Evolutionary conservation across 2,329 filamentous ascomycete genomes (phyloP).

Genomic region (Lecanoromycetidae sp.): DNA sequence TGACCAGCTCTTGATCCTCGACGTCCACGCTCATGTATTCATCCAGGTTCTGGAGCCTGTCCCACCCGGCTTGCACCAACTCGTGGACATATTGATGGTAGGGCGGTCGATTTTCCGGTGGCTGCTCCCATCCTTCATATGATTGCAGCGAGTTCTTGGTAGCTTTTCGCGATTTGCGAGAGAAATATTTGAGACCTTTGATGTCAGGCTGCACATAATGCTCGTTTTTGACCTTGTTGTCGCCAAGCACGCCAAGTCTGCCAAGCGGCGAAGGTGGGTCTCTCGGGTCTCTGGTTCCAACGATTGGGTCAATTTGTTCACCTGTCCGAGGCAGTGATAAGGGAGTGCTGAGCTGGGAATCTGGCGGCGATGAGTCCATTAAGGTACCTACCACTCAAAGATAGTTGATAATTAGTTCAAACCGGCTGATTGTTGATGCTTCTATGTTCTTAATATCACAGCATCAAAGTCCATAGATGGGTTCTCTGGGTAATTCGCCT

Average conservation of each 20-base stretch:
- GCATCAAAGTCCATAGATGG: no score
- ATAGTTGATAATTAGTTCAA: no score
- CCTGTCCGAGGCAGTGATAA: no score
- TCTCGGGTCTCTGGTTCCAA: no score
- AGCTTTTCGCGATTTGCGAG: neutral
- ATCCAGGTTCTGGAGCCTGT: slow-evolving; percentile 21
- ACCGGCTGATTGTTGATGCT: no score
- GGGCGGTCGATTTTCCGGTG: neutral
- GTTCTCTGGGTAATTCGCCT: no score
- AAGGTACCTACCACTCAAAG: no score
- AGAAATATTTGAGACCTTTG: neutral
- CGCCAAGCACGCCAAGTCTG: no score
- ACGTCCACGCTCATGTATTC: slow-evolving; percentile 19
- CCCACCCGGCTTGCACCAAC: slow-evolving; percentile 22
- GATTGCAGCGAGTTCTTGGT: neutral
- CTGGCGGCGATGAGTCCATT: neutral
- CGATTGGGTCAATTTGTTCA: neutral
- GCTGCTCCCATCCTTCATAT: neutral
- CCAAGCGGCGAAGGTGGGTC: neutral
- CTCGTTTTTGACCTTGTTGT: neutral
- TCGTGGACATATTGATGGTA: slow-evolving; percentile 22
- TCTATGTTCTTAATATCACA: no score
- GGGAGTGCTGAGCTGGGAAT: neutral
- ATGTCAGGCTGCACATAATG: neutral
- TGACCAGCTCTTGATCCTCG: slow-evolving; percentile 18